Base-by-base conservation (phyloP, 352 stramenopile genomes). In the Plasmopara muralis region DNA sequence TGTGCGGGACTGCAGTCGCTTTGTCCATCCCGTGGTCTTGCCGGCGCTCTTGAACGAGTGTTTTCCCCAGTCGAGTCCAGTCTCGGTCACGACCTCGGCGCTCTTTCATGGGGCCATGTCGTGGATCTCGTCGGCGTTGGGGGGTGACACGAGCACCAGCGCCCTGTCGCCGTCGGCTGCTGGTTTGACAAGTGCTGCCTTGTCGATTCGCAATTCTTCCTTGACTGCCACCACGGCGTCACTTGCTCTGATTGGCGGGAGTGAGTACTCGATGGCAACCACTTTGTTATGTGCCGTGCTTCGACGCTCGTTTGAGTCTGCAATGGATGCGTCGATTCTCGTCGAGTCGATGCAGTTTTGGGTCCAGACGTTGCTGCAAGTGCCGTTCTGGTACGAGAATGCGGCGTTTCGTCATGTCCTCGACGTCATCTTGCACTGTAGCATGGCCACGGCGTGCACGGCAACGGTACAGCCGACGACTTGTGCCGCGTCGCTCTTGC, bases 301-400 rank as follows among this genome's bases (percentile, higher is more conserved):
- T 16, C 67, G 80, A 50, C 70, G 72, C 5, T 78, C 70, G 0
- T 91, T 89, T 43, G 77, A 84, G 37, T 75, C 79, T 42, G 74
- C 74, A 2, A 60, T 75, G 4, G 60, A 77, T 9, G 63, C 75
- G 0, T 48, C 58, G 6, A 43, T 53, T 5, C 70, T 87, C 0
- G 45, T 34, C 12, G 60, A 82, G 9, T 60, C 72, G 15, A 70
- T 78, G 46, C 29, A 53, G 2, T 88, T 85, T 41, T 91, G 81
- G 81, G 61, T 75, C 49, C 78, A 75, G 47, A 53, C 75, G 20
- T 43, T 91, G 29, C 54, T 89, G 1, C 73, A 84, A 50, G 77
- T 89, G 12, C 82, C 82, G 5, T 85, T 83, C 40, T 92, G 82
- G 82, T 86, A 80, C 51, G 79, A 92, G 53, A 83, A 87, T 48